phyloP scores from a whole-genome alignment of 169 alveolate genomes.

The Amoebophrya sp. region DNA sequence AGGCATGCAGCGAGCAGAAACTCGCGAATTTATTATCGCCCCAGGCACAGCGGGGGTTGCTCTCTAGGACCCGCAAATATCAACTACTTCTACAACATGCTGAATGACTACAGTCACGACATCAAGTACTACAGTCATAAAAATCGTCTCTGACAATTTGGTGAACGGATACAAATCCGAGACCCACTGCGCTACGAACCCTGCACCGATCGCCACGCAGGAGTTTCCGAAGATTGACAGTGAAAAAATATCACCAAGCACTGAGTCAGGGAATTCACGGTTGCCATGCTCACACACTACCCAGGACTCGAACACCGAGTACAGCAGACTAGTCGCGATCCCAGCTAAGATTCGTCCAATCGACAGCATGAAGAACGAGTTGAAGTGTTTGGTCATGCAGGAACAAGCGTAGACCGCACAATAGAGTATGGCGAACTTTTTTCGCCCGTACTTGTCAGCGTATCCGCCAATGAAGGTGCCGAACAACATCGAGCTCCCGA shows the following conservation, averaged over 20 bases:
- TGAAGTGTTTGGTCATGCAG: conserved; percentile 41
- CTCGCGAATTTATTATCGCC: no score
- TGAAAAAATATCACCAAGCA: not conserved
- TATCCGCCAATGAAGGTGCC: conserved; percentile 42
- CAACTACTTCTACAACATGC: no score
- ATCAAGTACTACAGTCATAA: no score
- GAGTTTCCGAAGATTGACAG: not conserved
- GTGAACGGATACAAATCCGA: not conserved
- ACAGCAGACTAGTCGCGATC: not conserved
- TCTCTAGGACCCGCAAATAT: no score
- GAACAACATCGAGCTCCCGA: conserved; percentile 37
- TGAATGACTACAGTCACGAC: no score
- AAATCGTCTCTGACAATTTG: not conserved
- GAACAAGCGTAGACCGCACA: conserved; percentile 37
- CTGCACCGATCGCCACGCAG: not conserved
- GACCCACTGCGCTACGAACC: not conserved
- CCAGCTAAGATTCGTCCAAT: conserved; percentile 31
- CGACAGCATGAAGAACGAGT: conserved; percentile 30
- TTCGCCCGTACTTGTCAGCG: conserved; percentile 43
- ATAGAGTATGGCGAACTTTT: conserved; percentile 33
- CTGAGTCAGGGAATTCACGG: not conserved
- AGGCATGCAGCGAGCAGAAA: no score
- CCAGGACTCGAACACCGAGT: not conserved
- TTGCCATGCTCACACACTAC: not conserved
- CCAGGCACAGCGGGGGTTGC: no score